Percentiles rank a stretch among this genome's conserved stretches.
These are phyloP conservation scores for Radiomyces spectabilis DNA, from an alignment of 192 early-diverging fungal species.

Conservation along the genomic window DNA sequence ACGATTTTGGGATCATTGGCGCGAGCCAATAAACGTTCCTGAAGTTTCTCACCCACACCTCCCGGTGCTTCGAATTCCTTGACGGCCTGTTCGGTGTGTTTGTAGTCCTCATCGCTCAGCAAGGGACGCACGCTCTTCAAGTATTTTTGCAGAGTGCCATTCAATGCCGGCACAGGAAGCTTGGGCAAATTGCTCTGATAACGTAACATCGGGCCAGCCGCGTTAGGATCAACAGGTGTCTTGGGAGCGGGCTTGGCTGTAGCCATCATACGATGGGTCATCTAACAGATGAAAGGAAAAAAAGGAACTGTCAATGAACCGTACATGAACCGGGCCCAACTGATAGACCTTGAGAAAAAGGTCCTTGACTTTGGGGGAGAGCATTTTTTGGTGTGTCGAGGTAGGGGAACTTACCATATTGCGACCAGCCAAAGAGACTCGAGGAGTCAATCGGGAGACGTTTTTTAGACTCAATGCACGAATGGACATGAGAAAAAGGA, in stretches of 20 bases:
- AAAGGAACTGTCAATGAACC: too few species aligned
- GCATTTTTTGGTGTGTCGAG: too few species aligned
- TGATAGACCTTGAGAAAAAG: too few species aligned
- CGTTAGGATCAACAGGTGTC: conserved; percentile 14
- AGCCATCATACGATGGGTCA: background rate
- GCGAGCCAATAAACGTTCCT: conserved; percentile 73
- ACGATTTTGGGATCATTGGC: conserved; percentile 63
- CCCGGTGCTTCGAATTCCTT: conserved; percentile 76
- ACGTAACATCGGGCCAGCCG: conserved; percentile 60
- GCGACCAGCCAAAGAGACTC: too few species aligned
- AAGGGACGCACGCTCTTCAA: conserved; percentile 72
- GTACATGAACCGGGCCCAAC: too few species aligned
- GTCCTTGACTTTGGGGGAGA: too few species aligned
- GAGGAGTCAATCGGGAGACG: too few species aligned
- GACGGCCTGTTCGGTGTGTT: conserved; percentile 57
- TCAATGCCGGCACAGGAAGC: conserved; percentile 82
- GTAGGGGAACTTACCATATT: too few species aligned
- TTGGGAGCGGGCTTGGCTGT: background rate
- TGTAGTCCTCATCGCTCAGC: conserved; percentile 62
- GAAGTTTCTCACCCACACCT: conserved; percentile 75
- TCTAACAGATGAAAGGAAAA: background rate
- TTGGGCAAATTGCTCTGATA: conserved; percentile 75
- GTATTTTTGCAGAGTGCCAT: conserved; percentile 81
- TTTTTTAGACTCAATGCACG: too few species aligned
- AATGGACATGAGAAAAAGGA: too few species aligned